Percentiles rank a stretch among this genome's conserved stretches.
These are phyloP conservation scores for Colletotrichum godetiae DNA, from an alignment of 2,329 filamentous ascomycete species.

Conservation along the genomic window DNA sequence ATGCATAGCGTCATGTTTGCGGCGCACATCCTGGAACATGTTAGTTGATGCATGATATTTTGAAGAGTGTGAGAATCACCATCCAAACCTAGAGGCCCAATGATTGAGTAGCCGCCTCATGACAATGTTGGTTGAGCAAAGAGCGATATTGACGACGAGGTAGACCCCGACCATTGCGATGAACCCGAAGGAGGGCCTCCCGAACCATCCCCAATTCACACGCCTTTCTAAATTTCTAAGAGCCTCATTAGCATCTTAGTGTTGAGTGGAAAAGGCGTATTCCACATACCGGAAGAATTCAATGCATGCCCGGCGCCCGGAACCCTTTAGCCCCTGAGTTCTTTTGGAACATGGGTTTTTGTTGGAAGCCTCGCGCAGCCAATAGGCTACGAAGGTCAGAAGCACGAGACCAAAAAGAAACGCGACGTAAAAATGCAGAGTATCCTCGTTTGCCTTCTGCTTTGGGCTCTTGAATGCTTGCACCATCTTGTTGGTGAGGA, in stretches of 20 bases:
- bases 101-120: constrained; percentile 20
- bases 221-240: constrained; percentile 5
- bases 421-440: constrained; percentile 8
- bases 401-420: constrained; percentile 11
- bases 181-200: background rate
- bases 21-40: constrained; percentile 53
- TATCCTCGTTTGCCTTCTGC: constrained; percentile 20
- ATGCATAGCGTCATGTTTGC: constrained; percentile 53
- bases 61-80: constrained; percentile 23
- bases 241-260: background rate
- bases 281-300: background rate
- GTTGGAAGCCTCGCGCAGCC: constrained; percentile 1
- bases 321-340: background rate
- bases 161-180: background rate
- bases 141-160: background rate
- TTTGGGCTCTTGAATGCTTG: background rate
- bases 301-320: background rate
- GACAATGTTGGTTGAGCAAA: background rate
- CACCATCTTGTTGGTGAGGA: background rate
- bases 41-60: background rate
- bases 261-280: background rate
- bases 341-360: background rate
- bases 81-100: constrained; percentile 39
- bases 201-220: constrained; percentile 7
- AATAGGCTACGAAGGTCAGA: background rate